Conservation (phyloP, 768 basidiomycete species). For the Nidularia sp. region DNA sequence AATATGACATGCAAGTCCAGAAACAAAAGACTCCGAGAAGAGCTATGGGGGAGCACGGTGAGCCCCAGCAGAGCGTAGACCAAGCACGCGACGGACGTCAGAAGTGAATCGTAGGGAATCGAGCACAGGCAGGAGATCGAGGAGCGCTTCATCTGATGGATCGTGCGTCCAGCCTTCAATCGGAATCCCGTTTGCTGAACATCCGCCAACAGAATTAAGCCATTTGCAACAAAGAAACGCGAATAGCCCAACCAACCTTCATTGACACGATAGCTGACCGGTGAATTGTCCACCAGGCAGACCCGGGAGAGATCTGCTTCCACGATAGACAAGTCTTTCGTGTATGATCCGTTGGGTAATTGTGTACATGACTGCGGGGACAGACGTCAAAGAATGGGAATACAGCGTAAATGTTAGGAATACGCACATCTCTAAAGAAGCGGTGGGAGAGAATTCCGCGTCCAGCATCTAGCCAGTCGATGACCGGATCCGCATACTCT, state of each 20-base stretch:
- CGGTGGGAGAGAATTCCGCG: slow-evolving; percentile 86
- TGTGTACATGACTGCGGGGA: slow-evolving; percentile 79
- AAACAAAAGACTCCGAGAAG: too few species aligned
- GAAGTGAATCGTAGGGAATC: slow-evolving; percentile 95
- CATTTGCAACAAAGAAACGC: slow-evolving; percentile 1
- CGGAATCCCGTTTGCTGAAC: slow-evolving; percentile 91
- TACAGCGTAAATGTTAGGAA: slow-evolving; percentile 3
- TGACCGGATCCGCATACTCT: slow-evolving; percentile 99
- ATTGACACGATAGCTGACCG: slow-evolving; percentile 86
- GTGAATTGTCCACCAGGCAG: slow-evolving; percentile 95
- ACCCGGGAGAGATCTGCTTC: slow-evolving; percentile 90
- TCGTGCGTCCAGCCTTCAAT: slow-evolving; percentile 99
- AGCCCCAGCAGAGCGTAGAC: slow-evolving; percentile 48
- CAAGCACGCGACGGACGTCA: slow-evolving; percentile 90
- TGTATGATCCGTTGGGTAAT: slow-evolving; percentile 88
- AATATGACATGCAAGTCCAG: too few species aligned
- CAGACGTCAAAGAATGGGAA: slow-evolving; percentile 4
- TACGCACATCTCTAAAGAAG: slow-evolving; percentile 88
- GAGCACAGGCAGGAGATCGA: slow-evolving; percentile 92
- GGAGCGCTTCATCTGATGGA: slow-evolving; percentile 91
- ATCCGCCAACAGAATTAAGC: not conserved
- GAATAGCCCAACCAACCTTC: slow-evolving; percentile 86
- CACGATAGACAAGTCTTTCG: slow-evolving; percentile 86
- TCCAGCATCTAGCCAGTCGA: slow-evolving; percentile 97
- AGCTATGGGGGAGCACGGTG: too few species aligned